Evolutionary conservation across 352 stramenopile species (phyloP).

Genomic region (Pythium grandisporangium): DNA sequence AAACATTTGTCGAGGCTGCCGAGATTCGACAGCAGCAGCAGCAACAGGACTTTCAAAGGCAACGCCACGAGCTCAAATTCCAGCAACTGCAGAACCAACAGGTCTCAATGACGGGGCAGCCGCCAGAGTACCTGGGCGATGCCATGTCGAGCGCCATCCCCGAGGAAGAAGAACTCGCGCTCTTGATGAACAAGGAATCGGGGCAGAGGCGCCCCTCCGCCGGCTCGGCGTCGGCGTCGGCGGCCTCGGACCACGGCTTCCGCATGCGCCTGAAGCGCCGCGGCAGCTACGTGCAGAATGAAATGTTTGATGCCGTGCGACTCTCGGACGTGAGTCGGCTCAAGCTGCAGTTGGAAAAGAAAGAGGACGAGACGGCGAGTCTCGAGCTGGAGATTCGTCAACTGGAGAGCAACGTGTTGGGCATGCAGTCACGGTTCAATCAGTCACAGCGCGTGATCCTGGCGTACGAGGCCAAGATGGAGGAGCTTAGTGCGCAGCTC

Average conservation of each 20-base stretch:
- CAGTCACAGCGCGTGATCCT: conserved; percentile 59
- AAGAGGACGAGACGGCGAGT: conserved; percentile 53
- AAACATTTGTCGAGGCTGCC: conserved; percentile 44
- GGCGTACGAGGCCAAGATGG: conserved; percentile 65
- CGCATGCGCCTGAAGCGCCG: conserved; percentile 62
- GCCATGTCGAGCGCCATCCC: conserved; percentile 5
- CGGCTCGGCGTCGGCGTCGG: conserved; percentile 15
- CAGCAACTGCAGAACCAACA: background rate
- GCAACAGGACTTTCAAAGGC: conserved; percentile 4
- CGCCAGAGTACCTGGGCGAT: too few species aligned
- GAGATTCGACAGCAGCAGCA: conserved; percentile 13
- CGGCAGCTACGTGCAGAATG: conserved; percentile 57
- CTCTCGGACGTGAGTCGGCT: conserved; percentile 64
- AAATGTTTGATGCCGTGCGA: conserved; percentile 80
- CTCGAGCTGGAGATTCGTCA: conserved; percentile 62
- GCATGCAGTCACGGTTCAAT: conserved; percentile 52
- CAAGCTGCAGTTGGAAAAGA: conserved; percentile 53
- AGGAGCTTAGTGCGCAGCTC: conserved; percentile 53
- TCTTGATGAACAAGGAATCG: conserved; percentile 35
- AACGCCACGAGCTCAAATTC: too few species aligned
- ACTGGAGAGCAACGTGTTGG: conserved; percentile 53
- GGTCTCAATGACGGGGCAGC: too few species aligned
- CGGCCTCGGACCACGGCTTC: conserved; percentile 38
- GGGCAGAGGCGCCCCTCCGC: background rate
- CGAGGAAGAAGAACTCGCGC: conserved; percentile 48